Evolutionary conservation across 495 filamentous ascomycete genomes (phyloP), one percentile per base, ranked within the genome.

Genomic region (Daldinia caldariorum): DNA sequence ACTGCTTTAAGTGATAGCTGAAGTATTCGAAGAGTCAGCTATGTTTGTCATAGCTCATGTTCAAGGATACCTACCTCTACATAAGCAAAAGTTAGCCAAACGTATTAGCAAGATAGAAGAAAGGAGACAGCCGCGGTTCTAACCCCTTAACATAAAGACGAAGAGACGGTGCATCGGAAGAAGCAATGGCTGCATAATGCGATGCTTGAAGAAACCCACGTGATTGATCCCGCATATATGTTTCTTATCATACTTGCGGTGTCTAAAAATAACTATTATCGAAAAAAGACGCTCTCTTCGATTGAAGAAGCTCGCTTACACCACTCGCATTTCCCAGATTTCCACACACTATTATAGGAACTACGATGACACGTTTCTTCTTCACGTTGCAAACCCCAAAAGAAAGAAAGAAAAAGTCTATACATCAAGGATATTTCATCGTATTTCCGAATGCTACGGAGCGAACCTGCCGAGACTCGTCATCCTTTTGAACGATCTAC

Each of bases 401-500:
- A 8, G 41, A 6, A 16, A 26, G 37, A 37, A 41, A 47, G 13
- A 50, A 6, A 16, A 26, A 26, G 26, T 26, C 26, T 10, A 35
- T 18, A 62, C 58, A 43, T 58, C 62, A 51, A 66, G 22, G 61
- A 47, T 20, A 47, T 57, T 41, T 43, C 29, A n/a, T 67, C 43
- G 4, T 32, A 58, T 58, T 65, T 32, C 65, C 56, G 35, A 61
- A 7, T 51, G 35, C 29, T 35, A 13, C 70, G 70, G 70, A 72
- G 50, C 50, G 18, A 65, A 31, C 22, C 49, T 54, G 51, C 70
- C 70, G 70, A 57, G 70, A 72, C 60, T 72, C 70, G 70, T 72
- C 66, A 72, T 68, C 70, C 31, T 65, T 54, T 53, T 64, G 22
- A 66, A 61, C 37, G 55, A 72, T 63, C 60, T 68, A 51, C 65